These are phyloP conservation scores for Coemansia sp. DNA, from an alignment of 192 early-diverging fungal species.

Conservation along the genomic window DNA sequence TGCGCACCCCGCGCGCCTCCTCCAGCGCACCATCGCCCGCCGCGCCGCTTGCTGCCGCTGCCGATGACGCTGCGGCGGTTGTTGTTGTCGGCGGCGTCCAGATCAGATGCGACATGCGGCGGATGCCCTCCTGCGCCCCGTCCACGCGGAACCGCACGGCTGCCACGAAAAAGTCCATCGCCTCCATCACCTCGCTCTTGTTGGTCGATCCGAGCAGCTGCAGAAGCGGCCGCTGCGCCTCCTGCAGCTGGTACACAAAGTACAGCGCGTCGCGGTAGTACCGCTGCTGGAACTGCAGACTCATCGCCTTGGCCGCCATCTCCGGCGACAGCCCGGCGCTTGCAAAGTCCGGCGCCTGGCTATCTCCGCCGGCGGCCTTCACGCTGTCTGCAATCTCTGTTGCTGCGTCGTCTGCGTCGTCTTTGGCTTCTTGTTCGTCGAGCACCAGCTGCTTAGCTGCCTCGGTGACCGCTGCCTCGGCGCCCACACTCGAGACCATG, in stretches of 20 bases:
- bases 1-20: constrained; percentile 70
- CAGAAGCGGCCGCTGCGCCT: constrained; percentile 71
- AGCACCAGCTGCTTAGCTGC: not conserved
- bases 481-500: constrained; percentile 22
- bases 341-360: constrained; percentile 26
- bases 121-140: constrained; percentile 78
- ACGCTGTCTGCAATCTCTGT: constrained; percentile 36
- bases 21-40: constrained; percentile 46
- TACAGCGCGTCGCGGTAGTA: constrained; percentile 89
- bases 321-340: constrained; percentile 49
- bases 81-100: constrained; percentile 70
- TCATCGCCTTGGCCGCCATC: constrained; percentile 56
- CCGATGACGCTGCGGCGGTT: constrained; percentile 23
- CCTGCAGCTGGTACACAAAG: constrained; percentile 82
- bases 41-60: constrained; percentile 45
- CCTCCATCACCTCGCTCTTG: constrained; percentile 92
- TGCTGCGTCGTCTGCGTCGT: constrained; percentile 18
- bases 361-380: constrained; percentile 20
- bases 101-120: constrained; percentile 94
- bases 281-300: constrained; percentile 61
- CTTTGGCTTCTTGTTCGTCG: not conserved
- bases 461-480: not conserved
- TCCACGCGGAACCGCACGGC: constrained; percentile 86
- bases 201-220: constrained; percentile 85
- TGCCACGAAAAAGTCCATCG: constrained; percentile 92